Evolutionary conservation across 129 eudicot genomes (phyloP).

Genomic region (Ambrosia trifida): DNA sequence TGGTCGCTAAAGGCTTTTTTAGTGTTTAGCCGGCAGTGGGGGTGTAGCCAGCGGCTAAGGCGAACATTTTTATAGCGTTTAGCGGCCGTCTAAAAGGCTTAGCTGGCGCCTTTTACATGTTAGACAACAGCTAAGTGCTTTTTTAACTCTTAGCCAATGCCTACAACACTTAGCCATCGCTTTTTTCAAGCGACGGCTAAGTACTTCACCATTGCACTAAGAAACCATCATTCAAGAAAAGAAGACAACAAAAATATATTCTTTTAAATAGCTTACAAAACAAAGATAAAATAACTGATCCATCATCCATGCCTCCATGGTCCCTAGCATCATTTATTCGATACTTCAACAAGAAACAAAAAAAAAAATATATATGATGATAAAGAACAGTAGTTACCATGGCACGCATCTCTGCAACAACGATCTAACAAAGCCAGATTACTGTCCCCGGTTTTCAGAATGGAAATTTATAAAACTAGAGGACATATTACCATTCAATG

Average conservation of each 20-base stretch:
- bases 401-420: not conserved
- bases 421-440: not conserved
- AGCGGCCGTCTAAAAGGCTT: no score
- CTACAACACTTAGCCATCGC: no score
- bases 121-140: no score
- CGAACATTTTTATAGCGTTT: no score
- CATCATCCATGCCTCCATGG: not conserved
- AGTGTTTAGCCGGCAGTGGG: no score
- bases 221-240: not conserved
- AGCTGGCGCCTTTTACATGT: no score
- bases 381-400: not conserved
- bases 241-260: not conserved
- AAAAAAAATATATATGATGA: not conserved
- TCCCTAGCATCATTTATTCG: not conserved
- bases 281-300: not conserved
- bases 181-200: no score
- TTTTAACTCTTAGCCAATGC: no score
- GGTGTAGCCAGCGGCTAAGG: no score
- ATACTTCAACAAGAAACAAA: not conserved
- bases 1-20: no score
- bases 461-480: not conserved
- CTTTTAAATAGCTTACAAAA: not conserved
- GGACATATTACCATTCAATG: conserved; percentile 22
- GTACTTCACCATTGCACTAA: not conserved
- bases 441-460: conserved; percentile 3